Percentiles rank a stretch among this genome's conserved stretches.
These are phyloP conservation scores for Nyctanthes arbortristis DNA, from an alignment of 257 asterid species.

Conservation along the genomic window DNA sequence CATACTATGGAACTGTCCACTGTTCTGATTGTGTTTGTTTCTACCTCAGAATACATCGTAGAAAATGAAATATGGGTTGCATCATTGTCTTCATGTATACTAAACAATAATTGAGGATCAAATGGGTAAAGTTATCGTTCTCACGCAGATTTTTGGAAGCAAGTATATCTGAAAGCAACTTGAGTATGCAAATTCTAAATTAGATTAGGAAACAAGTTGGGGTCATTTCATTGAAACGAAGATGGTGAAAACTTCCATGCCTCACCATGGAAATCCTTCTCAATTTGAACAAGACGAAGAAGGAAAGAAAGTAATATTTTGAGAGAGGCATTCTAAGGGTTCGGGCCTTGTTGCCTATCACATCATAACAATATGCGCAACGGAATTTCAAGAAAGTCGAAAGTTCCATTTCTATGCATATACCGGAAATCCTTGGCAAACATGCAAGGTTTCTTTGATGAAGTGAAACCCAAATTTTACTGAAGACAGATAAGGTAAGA, in stretches of 20 bases:
- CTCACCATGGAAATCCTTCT: slow-evolving; percentile 8
- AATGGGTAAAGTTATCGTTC: slow-evolving; percentile 22
- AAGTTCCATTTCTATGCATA: not conserved
- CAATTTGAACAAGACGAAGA: slow-evolving; percentile 10
- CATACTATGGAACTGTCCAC: slow-evolving; percentile 18
- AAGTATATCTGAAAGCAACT: not conserved
- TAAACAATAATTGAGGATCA: slow-evolving; percentile 29
- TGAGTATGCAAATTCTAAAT: slow-evolving; percentile 18
- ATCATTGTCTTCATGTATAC: slow-evolving; percentile 23
- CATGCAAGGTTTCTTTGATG: not conserved
- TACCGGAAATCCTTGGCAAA: not conserved
- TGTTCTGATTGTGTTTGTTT: slow-evolving; percentile 22
- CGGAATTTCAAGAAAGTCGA: slow-evolving; percentile 21
- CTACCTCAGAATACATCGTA: slow-evolving; percentile 5
- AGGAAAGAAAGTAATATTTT: slow-evolving; percentile 17
- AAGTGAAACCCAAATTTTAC: slow-evolving; percentile 15
- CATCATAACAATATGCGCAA: slow-evolving; percentile 23
- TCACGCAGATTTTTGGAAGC: slow-evolving; percentile 8
- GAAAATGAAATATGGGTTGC: slow-evolving; percentile 21
- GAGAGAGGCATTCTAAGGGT: slow-evolving; percentile 18
- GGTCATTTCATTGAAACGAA: slow-evolving; percentile 25
- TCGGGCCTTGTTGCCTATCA: slow-evolving; percentile 20
- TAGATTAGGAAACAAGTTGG: slow-evolving; percentile 5
- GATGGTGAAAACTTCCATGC: not conserved
- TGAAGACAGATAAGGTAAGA: slow-evolving; percentile 31